Base-by-base conservation (phyloP, 2,329 filamentous ascomycete species). In the Fusarium burgessii region DNA sequence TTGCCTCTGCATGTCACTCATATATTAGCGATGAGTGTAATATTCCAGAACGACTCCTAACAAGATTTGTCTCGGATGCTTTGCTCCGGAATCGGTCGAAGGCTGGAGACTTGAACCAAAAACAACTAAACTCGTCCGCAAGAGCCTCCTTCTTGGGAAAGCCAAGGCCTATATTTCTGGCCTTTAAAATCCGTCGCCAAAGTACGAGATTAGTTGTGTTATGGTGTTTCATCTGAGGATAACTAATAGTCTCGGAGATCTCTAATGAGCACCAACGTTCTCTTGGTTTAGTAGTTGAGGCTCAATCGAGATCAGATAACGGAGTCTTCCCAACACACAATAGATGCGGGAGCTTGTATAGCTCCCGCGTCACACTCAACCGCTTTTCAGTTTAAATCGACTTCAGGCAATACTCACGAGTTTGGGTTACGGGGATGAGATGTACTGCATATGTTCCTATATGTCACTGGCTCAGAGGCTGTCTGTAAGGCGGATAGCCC, bases 1-100 rank as follows among this genome's bases (percentile, higher is more conserved):
- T 25, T 66, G 41, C 18, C 41, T 42, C 33, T 49, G 20, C 13
- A 29, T 65, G 36, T 65, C 45, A 41, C 49, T 68, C 20, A n/a
- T 36, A 25, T 29, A 42, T 42, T 10, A 32, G 14, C 20, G 18
- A 35, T 51, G 14, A 10, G 18, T 65, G 46, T 58, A 69, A 71
- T 65, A 52, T 32, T 42, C 25, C 52, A 42, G 40, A 35, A 58
- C 27, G 52, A 56, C 56, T 45, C 27, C 29, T 59, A 25, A 17
- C 8, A 38, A 33, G 27, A 27, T 27, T n/a, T 33, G 27, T 15
- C 35, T 49, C 23, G 25, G 15, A 45, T 36, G 35, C 6, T 23
- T 14, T 50, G 32, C 23, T 35, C 58, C 54, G 62, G 50, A 41
- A 60, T 46, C 50, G 46, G 33, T 54, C 43, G 49, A 38, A 32